Percentiles rank a stretch among this genome's conserved stretches.
These are phyloP conservation scores for Klebsormidium nitens DNA, from an alignment of 139 green algal species.

Conservation along the genomic window DNA sequence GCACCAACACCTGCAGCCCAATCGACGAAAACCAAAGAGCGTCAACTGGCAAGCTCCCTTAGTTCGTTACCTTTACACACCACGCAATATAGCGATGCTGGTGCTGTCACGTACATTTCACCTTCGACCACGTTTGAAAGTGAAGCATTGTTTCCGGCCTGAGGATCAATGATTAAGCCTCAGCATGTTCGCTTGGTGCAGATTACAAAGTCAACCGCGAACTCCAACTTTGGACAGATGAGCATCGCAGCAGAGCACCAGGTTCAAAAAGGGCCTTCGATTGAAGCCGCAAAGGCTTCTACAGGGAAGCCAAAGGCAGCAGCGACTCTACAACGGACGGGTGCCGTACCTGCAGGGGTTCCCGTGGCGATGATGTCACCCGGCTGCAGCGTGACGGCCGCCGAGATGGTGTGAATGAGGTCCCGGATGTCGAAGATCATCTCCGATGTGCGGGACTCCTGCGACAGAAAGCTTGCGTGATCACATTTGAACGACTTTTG, in stretches of 20 bases:
- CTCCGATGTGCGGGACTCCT: slow-evolving; percentile 7
- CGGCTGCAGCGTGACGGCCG: slow-evolving; percentile 29
- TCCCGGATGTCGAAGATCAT: slow-evolving; percentile 37
- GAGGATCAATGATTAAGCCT: background rate
- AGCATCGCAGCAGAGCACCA: background rate
- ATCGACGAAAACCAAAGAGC: background rate
- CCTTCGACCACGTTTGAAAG: no score
- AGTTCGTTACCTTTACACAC: background rate
- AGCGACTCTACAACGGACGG: background rate
- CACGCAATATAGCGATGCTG: background rate
- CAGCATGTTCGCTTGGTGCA: background rate
- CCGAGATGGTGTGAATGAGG: slow-evolving; percentile 31
- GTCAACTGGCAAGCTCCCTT: background rate
- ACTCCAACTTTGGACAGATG: background rate
- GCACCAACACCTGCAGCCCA: slow-evolving; percentile 33
- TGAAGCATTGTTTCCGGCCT: no score
- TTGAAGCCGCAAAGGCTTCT: background rate
- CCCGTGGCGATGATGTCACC: slow-evolving; percentile 44
- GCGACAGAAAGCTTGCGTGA: no score
- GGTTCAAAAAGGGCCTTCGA: background rate
- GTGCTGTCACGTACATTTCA: background rate
- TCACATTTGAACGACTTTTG: no score
- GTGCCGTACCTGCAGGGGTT: slow-evolving; percentile 29
- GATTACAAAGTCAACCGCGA: background rate
- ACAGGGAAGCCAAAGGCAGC: background rate